Evolutionary conservation across 1,284 basidiomycete species (phyloP).

Genomic region (Ganoderma resinaceum): DNA sequence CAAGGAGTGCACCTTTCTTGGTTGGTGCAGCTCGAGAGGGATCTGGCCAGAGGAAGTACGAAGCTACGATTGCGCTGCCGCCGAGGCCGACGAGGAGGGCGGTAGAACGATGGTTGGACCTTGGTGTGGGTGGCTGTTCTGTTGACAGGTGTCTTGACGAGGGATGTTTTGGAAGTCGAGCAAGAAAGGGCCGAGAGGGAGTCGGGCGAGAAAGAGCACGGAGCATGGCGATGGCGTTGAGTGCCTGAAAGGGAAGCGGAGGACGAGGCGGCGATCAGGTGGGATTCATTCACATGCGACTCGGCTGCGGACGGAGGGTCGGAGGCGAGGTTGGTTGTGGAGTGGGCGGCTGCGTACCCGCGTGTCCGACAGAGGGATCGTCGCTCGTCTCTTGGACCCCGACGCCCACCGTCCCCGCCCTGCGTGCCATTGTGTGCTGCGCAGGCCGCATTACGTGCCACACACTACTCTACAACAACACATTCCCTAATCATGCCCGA

Average conservation of each 20-base stretch:
- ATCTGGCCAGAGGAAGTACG: constrained; percentile 60
- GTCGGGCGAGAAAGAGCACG: constrained; percentile 11
- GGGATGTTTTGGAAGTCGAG: background rate
- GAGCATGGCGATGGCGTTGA: constrained; percentile 30
- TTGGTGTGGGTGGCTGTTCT: background rate
- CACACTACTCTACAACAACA: constrained; percentile 29
- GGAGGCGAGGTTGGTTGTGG: constrained; percentile 19
- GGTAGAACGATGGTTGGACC: constrained; percentile 7
- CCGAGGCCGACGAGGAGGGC: constrained; percentile 40
- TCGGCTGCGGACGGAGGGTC: constrained; percentile 1
- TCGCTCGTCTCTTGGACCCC: constrained; percentile 20
- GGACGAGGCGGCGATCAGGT: constrained; percentile 24
- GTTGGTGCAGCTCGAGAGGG: constrained; percentile 48
- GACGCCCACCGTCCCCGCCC: constrained; percentile 29
- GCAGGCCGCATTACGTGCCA: constrained; percentile 21
- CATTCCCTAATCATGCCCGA: constrained; percentile 34
- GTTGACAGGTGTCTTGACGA: constrained; percentile 1
- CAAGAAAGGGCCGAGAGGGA: constrained; percentile 1
- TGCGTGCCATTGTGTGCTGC: constrained; percentile 19
- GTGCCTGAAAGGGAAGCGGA: constrained; percentile 25
- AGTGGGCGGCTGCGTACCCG: no score
- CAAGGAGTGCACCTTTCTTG: constrained; percentile 47
- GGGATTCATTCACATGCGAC: constrained; percentile 16
- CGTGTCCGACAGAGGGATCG: background rate
- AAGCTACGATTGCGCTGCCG: constrained; percentile 42